phyloP scores from a whole-genome alignment of 768 basidiomycete species.

The Mycena amicta region DNA sequence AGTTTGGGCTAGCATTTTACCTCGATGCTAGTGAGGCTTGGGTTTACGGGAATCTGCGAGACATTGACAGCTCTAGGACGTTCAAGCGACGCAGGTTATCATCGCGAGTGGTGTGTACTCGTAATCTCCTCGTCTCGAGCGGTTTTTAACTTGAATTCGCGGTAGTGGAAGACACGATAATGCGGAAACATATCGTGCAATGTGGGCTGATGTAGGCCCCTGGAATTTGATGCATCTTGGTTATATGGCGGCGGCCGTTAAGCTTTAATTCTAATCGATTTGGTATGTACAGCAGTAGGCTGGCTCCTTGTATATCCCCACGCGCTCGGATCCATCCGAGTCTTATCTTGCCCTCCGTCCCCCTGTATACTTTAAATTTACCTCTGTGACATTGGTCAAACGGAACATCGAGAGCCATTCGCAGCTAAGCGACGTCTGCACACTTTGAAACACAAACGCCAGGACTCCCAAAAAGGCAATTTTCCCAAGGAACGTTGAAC shows the following conservation, averaged over 20 bases:
- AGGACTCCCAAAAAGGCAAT: neutral
- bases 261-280: too few relatives aligned
- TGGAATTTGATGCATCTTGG: too few relatives aligned
- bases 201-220: conserved; percentile 36
- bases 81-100: conserved; percentile 66
- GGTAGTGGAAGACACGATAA: conserved; percentile 66
- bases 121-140: neutral
- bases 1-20: conserved; percentile 58
- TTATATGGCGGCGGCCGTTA: neutral
- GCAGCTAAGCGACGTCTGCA: too few relatives aligned
- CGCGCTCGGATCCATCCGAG: too few relatives aligned
- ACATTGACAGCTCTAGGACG: conserved; percentile 49
- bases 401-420: too few relatives aligned
- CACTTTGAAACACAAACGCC: neutral
- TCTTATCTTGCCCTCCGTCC: too few relatives aligned
- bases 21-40: conserved; percentile 63
- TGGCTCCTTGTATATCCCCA: too few relatives aligned
- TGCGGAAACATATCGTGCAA: conserved; percentile 64
- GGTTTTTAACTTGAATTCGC: neutral
- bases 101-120: conserved; percentile 44
- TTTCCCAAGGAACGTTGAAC: too few relatives aligned
- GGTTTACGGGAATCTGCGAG: conserved; percentile 1
- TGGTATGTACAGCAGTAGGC: too few relatives aligned
- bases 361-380: too few relatives aligned
- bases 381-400: too few relatives aligned